These are phyloP conservation scores for Magnolia sinica DNA, from an alignment of 164 flowering plant species.

Conservation along the genomic window DNA sequence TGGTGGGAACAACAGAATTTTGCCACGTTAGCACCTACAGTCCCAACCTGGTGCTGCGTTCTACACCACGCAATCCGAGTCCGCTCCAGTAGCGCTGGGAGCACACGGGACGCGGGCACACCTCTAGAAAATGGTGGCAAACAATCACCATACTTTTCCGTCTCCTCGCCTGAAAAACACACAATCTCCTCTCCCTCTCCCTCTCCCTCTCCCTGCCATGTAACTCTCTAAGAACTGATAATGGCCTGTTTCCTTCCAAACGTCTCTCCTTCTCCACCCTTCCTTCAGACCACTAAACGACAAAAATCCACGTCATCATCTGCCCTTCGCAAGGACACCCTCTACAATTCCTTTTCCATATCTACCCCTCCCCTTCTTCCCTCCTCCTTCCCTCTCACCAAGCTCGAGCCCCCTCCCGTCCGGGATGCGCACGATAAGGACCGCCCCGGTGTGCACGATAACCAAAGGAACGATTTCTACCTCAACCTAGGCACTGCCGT, in stretches of 20 bases:
- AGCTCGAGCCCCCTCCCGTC: constrained; percentile 40
- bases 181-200: not conserved
- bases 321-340: constrained; percentile 13
- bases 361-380: not conserved
- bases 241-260: constrained; percentile 42
- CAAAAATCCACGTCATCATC: constrained; percentile 15
- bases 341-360: not conserved
- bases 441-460: constrained; percentile 31
- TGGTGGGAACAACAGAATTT: no score
- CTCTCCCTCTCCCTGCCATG: not conserved
- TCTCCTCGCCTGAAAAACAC: no score
- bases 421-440: constrained; percentile 32
- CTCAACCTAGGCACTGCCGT: constrained; percentile 85
- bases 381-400: constrained; percentile 27
- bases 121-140: no score
- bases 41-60: no score
- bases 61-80: no score
- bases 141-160: no score
- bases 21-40: no score
- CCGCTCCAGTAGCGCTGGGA: no score
- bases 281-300: constrained; percentile 30
- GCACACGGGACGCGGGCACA: no score
- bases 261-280: constrained; percentile 40
- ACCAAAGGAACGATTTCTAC: constrained; percentile 58
- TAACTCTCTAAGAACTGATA: not conserved